Evolutionary conservation across 1,139 yeast genomes (phyloP).

Genomic region (Taphrina pruni): DNA sequence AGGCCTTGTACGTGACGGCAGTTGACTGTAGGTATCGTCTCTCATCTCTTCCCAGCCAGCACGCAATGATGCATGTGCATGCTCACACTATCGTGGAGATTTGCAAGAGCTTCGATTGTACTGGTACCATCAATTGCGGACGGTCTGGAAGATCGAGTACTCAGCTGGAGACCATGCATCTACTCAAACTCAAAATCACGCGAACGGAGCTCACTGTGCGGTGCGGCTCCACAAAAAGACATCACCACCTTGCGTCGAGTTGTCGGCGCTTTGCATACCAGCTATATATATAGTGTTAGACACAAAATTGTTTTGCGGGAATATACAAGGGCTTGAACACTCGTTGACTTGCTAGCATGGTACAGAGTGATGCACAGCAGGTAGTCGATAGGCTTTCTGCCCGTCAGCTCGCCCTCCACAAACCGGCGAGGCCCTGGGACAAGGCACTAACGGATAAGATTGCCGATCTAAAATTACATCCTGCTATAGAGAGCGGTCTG

Average conservation of each 20-base stretch:
- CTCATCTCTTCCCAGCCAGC: not conserved
- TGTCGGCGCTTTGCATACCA: not conserved
- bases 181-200: not conserved
- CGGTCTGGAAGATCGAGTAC: no score
- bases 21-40: not conserved
- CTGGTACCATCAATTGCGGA: not conserved
- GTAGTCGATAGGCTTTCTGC: conserved; percentile 13
- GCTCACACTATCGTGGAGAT: no score
- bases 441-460: conserved; percentile 18
- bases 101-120: not conserved
- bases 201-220: not conserved
- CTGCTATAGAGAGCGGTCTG: conserved; percentile 20
- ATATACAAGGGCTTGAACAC: no score
- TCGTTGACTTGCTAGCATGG: not conserved
- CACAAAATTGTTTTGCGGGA: no score
- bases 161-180: no score
- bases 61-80: no score
- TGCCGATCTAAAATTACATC: conserved; percentile 23
- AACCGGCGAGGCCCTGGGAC: conserved; percentile 17
- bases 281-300: no score
- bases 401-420: conserved; percentile 11
- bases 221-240: conserved; percentile 13
- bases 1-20: not conserved
- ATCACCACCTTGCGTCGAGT: not conserved
- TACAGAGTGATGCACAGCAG: conserved; percentile 10